Percentiles rank a stretch among this genome's conserved stretches.
These are phyloP conservation scores for Populus ilicifolia DNA, from an alignment of 345 rosid genomes.

Conservation along the genomic window DNA sequence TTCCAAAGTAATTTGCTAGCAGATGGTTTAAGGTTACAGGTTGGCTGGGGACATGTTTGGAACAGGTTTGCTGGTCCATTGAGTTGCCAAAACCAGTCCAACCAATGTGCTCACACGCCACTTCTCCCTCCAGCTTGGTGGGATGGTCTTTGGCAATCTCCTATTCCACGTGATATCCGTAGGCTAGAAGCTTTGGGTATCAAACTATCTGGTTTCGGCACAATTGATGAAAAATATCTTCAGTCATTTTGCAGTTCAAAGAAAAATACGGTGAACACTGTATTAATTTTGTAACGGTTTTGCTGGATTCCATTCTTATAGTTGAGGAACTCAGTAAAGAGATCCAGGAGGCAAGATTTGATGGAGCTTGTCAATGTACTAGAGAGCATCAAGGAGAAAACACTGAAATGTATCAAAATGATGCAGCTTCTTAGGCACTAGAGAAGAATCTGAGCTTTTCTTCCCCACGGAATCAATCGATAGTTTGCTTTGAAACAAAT, in stretches of 20 bases:
- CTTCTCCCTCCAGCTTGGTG: slow-evolving; percentile 98
- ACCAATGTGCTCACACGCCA: slow-evolving; percentile 86
- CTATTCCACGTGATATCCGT: slow-evolving; percentile 63
- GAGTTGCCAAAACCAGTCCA: slow-evolving; percentile 66
- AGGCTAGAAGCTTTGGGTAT: slow-evolving; percentile 65
- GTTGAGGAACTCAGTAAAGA: too few relatives aligned
- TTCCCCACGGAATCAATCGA: too few relatives aligned
- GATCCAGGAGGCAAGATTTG: neutral
- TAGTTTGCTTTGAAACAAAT: too few relatives aligned
- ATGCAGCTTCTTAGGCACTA: too few relatives aligned
- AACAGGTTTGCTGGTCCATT: slow-evolving; percentile 90
- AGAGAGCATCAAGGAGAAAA: too few relatives aligned
- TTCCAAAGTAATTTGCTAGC: slow-evolving; percentile 69
- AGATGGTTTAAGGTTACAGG: slow-evolving; percentile 67
- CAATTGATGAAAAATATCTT: slow-evolving; percentile 57
- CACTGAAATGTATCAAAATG: too few relatives aligned
- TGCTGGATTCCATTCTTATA: neutral
- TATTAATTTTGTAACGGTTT: slow-evolving; percentile 32
- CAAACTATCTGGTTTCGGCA: slow-evolving; percentile 72
- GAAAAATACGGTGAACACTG: slow-evolving; percentile 51
- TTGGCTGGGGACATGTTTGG: slow-evolving; percentile 98
- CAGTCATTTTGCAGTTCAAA: slow-evolving; percentile 53
- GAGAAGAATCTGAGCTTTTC: too few relatives aligned
- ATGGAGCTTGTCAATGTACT: too few relatives aligned
- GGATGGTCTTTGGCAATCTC: slow-evolving; percentile 96